Conservation (phyloP, 192 early-diverging fungal species). For the Podila minutissima region DNA sequence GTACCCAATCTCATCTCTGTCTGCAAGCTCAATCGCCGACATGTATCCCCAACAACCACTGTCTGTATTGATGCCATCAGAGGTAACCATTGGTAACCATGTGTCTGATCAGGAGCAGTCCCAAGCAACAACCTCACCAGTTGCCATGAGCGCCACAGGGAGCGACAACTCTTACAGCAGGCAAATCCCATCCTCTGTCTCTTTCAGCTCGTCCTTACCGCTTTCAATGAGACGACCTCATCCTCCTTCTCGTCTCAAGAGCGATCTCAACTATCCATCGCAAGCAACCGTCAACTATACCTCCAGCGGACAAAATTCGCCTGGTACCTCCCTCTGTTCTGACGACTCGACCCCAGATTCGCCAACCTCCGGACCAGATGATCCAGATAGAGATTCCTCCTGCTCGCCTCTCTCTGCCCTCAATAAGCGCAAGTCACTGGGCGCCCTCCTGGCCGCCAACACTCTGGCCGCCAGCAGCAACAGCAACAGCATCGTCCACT, state of each 20-base stretch:
- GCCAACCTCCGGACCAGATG: constrained; percentile 41
- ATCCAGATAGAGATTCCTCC: constrained; percentile 7
- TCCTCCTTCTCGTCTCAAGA: constrained; percentile 35
- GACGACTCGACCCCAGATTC: constrained; percentile 38
- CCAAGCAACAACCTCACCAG: not conserved
- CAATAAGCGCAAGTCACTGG: constrained; percentile 47
- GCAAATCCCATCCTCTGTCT: constrained; percentile 8
- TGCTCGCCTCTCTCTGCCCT: constrained; percentile 41
- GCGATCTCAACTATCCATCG: constrained; percentile 17
- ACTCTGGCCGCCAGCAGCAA: constrained; percentile 47
- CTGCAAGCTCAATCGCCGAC: constrained; percentile 1
- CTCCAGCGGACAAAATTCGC: constrained; percentile 46
- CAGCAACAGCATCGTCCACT: constrained; percentile 33
- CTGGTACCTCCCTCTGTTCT: constrained; percentile 27
- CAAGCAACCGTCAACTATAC: constrained; percentile 23
- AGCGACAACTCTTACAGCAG: not conserved
- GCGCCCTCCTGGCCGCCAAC: constrained; percentile 50
- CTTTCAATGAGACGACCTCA: constrained; percentile 28
- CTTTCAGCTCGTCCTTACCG: constrained; percentile 28
- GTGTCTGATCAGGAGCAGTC: not conserved
- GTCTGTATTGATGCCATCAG: not conserved
- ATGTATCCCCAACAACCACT: not conserved
- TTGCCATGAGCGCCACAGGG: not conserved
- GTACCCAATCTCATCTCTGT: not conserved
- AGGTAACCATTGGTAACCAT: not conserved